These are phyloP conservation scores for Mycena alexandri DNA, from an alignment of 768 basidiomycete species.

Conservation along the genomic window DNA sequence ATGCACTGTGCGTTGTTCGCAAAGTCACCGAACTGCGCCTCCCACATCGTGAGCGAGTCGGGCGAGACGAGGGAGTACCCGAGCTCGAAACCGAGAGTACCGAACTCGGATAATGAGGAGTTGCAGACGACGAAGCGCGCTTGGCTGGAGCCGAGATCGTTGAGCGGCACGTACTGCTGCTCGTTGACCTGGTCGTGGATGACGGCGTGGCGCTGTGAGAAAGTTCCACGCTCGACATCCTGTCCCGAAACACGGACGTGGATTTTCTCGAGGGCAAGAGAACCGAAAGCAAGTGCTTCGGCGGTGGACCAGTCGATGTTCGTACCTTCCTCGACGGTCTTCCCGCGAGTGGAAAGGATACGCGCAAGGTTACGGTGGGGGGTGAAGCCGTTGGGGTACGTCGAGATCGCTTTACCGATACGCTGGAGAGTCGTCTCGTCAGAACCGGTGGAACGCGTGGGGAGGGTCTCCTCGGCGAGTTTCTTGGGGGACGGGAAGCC, in stretches of 20 bases:
- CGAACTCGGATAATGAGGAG: constrained; percentile 96
- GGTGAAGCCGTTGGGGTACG: constrained; percentile 86
- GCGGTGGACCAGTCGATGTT: constrained; percentile 99
- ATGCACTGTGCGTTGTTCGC: constrained; percentile 98
- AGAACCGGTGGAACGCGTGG: constrained; percentile 89
- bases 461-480: constrained; percentile 91
- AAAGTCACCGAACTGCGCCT: constrained; percentile 99
- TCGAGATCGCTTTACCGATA: constrained; percentile 89
- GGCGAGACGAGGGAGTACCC: constrained; percentile 99
- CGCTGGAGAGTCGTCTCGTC: constrained; percentile 81
- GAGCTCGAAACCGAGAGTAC: constrained; percentile 95
- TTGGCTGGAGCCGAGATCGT: constrained; percentile 88
- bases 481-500: constrained; percentile 98
- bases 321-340: constrained; percentile 89
- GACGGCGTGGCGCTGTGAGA: constrained; percentile 98
- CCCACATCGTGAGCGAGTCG: constrained; percentile 94
- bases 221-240: constrained; percentile 98
- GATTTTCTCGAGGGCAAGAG: constrained; percentile 91
- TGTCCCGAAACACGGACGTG: constrained; percentile 97
- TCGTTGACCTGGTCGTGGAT: constrained; percentile 97
- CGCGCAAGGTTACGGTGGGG: constrained; percentile 95
- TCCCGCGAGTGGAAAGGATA: constrained; percentile 89
- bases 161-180: constrained; percentile 89
- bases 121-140: constrained; percentile 97
- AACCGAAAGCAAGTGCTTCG: constrained; percentile 96